phyloP scores from a whole-genome alignment of 768 basidiomycete genomes.

The Pleurotus djamor region DNA sequence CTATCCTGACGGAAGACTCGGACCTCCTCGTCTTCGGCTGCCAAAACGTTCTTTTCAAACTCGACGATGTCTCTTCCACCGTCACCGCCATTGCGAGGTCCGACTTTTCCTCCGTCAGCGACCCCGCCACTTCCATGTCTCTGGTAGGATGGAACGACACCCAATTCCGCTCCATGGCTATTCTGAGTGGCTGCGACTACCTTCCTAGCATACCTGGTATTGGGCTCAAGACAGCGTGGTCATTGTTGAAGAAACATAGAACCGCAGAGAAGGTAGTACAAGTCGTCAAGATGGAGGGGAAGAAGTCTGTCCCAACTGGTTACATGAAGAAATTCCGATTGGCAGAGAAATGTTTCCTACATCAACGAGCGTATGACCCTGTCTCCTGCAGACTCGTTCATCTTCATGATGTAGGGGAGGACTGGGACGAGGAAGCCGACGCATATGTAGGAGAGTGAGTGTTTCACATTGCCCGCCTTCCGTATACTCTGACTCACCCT shows the following conservation, averaged over 20 bases:
- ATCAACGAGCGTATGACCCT: conserved; percentile 93
- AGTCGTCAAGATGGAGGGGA: conserved; percentile 76
- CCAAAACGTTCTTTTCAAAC: conserved; percentile 87
- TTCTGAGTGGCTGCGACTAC: conserved; percentile 92
- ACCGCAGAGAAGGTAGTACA: conserved; percentile 83
- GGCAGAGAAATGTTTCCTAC: conserved; percentile 90
- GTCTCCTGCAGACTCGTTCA: conserved; percentile 60
- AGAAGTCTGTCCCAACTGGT: conserved; percentile 71
- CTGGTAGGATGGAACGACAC: conserved; percentile 87
- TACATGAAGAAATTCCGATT: conserved; percentile 76
- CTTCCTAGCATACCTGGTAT: conserved; percentile 88
- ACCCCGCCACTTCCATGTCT: conserved; percentile 59
- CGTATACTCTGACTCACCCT: not conserved
- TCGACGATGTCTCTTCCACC: conserved; percentile 68
- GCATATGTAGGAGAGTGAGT: conserved; percentile 72
- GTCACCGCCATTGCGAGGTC: conserved; percentile 63
- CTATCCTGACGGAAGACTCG: conserved; percentile 96
- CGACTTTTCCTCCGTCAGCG: conserved; percentile 62
- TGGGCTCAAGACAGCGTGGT: conserved; percentile 91
- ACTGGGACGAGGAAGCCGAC: conserved; percentile 60
- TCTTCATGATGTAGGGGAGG: conserved; percentile 57
- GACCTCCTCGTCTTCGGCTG: conserved; percentile 99
- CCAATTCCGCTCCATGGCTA: conserved; percentile 93
- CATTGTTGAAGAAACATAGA: conserved; percentile 79
- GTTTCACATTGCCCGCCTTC: not conserved